Evolutionary conservation across 129 eudicot genomes (phyloP).

Genomic region (Flaveria ramosissima): DNA sequence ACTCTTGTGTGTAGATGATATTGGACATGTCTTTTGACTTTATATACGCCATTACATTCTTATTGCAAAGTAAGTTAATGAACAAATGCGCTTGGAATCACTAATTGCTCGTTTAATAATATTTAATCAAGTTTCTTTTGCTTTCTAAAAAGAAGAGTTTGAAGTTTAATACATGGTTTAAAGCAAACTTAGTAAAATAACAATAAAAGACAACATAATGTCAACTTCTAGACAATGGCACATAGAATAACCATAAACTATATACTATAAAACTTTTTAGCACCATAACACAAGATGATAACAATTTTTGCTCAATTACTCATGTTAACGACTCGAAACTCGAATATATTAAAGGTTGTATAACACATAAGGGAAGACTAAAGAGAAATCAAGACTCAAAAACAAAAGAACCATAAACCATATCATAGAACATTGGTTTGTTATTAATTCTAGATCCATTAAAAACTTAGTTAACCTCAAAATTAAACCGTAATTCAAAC

Average conservation of each 20-base stretch:
- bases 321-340: not conserved
- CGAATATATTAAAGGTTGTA: not conserved
- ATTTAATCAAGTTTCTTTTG: slow-evolving; percentile 2
- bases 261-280: not conserved
- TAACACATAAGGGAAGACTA: not conserved
- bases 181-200: not conserved
- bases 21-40: not conserved
- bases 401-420: not conserved
- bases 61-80: not conserved
- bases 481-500: too few species aligned
- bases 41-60: not conserved
- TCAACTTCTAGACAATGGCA: not conserved
- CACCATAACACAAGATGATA: not conserved
- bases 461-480: too few species aligned
- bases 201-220: not conserved
- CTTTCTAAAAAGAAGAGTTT: slow-evolving; percentile 3
- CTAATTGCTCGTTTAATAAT: not conserved
- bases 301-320: not conserved
- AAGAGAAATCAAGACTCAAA: not conserved
- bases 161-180: not conserved
- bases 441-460: too few species aligned
- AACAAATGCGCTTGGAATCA: slow-evolving; percentile 2
- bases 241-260: not conserved
- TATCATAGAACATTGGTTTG: too few species aligned
- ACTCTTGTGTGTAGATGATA: not conserved